These are phyloP conservation scores for Hippophae rhamnoides DNA, from an alignment of 306 rosid species.

Conservation along the genomic window DNA sequence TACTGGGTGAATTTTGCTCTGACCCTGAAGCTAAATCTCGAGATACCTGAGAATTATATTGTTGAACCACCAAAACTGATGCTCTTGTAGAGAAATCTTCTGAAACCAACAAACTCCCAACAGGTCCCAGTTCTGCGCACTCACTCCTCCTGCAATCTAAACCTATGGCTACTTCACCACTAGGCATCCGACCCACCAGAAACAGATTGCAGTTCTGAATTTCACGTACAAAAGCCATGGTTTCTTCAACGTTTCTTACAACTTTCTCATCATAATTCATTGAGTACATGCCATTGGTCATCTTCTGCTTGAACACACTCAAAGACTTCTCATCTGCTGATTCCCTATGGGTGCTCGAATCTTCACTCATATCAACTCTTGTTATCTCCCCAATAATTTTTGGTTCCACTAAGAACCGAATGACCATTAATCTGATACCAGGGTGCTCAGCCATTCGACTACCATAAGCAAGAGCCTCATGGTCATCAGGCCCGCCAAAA, in stretches of 20 bases:
- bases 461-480: conserved; percentile 60
- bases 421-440: conserved; percentile 34
- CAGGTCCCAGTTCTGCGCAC: neutral
- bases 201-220: neutral
- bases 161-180: neutral
- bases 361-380: neutral
- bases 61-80: neutral
- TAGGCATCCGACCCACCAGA: neutral
- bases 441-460: conserved; percentile 62
- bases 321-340: neutral
- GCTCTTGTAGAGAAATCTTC: neutral
- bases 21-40: too few relatives aligned
- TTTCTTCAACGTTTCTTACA: neutral
- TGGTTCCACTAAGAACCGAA: conserved; percentile 21
- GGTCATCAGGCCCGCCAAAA: conserved; percentile 57
- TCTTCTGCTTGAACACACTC: neutral
- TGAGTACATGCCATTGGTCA: neutral
- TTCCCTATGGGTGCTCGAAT: neutral
- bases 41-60: neutral
- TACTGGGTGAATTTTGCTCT: too few relatives aligned
- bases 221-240: neutral
- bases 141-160: neutral
- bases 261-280: neutral
- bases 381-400: conserved; percentile 17
- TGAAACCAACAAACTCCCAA: neutral